Conservation (phyloP, 2,329 filamentous ascomycete genomes). For the Cadophora gregata region DNA sequence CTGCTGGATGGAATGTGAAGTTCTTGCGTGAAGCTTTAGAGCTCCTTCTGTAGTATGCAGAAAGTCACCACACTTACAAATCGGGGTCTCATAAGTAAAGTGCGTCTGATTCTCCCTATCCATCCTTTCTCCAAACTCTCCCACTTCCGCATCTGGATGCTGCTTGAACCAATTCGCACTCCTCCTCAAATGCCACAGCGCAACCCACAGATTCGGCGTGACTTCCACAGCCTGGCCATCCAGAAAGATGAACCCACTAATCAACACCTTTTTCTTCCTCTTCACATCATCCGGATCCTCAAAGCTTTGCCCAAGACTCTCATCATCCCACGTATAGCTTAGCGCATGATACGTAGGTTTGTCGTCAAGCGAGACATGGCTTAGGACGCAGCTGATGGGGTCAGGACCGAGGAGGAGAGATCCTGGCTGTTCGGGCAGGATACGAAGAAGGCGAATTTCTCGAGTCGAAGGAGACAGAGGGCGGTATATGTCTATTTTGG, state of each 20-base stretch:
- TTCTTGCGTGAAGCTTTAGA: background rate
- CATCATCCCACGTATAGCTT: conserved; percentile 13
- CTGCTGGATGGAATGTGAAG: no score
- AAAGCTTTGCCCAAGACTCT: conserved; percentile 4
- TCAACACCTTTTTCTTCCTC: conserved; percentile 6
- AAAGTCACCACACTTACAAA: background rate
- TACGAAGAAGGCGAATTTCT: conserved; percentile 1
- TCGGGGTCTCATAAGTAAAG: conserved; percentile 5
- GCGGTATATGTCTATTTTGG: conserved; percentile 12
- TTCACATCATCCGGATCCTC: conserved; percentile 10
- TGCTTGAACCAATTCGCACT: conserved; percentile 10
- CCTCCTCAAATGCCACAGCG: conserved; percentile 13
- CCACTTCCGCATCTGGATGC: background rate
- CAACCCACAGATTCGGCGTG: conserved; percentile 11
- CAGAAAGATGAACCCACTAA: conserved; percentile 2
- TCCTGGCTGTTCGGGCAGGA: conserved; percentile 11
- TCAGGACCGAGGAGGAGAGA: conserved; percentile 10
- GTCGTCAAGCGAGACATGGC: conserved; percentile 9
- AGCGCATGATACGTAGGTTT: conserved; percentile 11
- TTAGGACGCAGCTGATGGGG: conserved; percentile 11
- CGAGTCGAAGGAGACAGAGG: background rate
- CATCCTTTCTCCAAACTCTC: conserved; percentile 7
- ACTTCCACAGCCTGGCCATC: conserved; percentile 14
- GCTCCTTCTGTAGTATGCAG: background rate
- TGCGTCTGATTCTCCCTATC: background rate